Conservation (phyloP, 2,329 filamentous ascomycete genomes). For the Epichloe sibirici region DNA sequence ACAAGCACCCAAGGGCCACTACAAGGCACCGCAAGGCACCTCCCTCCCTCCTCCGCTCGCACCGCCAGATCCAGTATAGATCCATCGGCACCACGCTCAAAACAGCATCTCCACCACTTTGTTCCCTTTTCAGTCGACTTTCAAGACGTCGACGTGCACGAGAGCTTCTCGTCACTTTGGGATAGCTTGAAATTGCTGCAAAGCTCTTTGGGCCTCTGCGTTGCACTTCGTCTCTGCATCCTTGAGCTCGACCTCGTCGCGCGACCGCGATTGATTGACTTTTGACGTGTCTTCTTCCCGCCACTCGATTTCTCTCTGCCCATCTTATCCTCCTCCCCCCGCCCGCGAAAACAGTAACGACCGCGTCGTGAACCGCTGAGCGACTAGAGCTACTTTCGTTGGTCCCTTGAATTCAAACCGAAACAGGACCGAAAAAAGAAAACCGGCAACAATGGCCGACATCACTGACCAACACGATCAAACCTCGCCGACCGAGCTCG, state of each 20-base stretch:
- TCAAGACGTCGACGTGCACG: slow-evolving; percentile 7
- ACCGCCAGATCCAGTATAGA: slow-evolving; percentile 54
- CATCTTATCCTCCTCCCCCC: not conserved
- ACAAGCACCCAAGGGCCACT: not conserved
- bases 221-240: not conserved
- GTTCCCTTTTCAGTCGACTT: slow-evolving; percentile 34
- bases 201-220: not conserved
- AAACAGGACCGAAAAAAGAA: not conserved
- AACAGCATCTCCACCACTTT: slow-evolving; percentile 48
- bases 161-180: slow-evolving; percentile 20
- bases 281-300: slow-evolving; percentile 1
- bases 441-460: slow-evolving; percentile 51
- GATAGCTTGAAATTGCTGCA: slow-evolving; percentile 5
- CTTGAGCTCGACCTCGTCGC: not conserved
- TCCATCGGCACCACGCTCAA: slow-evolving; percentile 53
- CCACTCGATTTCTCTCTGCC: not conserved
- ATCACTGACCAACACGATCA: slow-evolving; percentile 69
- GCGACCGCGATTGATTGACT: slow-evolving; percentile 2
- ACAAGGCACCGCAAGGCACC: slow-evolving; percentile 32
- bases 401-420: not conserved
- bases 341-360: not conserved
- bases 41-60: slow-evolving; percentile 34
- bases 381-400: slow-evolving; percentile 3
- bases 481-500: slow-evolving; percentile 60
- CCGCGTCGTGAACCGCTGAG: not conserved